Conservation (phyloP, 176 grass and related monocot genomes). For the Carex parvula region DNA sequence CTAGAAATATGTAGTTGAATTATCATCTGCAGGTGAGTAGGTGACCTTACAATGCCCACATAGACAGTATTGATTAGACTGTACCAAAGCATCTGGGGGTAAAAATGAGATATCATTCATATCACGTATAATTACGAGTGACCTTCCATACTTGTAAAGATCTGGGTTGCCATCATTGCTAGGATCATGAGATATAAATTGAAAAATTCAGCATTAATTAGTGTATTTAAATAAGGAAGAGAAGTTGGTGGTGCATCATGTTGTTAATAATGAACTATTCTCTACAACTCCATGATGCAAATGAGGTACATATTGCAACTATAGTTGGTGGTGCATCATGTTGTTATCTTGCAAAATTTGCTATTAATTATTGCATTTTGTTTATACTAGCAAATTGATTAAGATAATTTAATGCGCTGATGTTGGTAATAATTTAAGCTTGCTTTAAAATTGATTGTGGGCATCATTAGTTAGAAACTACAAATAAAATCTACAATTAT, state of each 20-base stretch:
- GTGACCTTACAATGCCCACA: neutral
- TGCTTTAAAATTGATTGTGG: neutral
- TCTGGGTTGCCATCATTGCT: neutral
- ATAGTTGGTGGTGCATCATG: neutral
- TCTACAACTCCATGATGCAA: neutral
- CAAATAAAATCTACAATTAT: neutral
- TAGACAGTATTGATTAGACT: neutral
- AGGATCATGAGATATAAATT: neutral
- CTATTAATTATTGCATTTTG: neutral
- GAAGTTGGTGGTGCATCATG: neutral
- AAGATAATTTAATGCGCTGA: neutral
- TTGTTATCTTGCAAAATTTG: neutral
- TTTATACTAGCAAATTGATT: conserved; percentile 4
- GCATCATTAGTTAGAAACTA: neutral
- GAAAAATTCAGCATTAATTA: neutral
- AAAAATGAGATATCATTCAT: neutral
- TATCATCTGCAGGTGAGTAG: neutral
- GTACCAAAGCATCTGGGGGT: neutral
- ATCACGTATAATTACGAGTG: neutral
- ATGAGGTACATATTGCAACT: neutral
- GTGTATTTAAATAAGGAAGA: neutral
- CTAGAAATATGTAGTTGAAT: neutral
- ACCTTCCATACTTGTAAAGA: neutral
- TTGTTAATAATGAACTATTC: neutral
- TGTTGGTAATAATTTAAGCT: neutral